Conservation (phyloP, 805 yeast genomes). For the Cyberlindnera xishuangbannaensis region DNA sequence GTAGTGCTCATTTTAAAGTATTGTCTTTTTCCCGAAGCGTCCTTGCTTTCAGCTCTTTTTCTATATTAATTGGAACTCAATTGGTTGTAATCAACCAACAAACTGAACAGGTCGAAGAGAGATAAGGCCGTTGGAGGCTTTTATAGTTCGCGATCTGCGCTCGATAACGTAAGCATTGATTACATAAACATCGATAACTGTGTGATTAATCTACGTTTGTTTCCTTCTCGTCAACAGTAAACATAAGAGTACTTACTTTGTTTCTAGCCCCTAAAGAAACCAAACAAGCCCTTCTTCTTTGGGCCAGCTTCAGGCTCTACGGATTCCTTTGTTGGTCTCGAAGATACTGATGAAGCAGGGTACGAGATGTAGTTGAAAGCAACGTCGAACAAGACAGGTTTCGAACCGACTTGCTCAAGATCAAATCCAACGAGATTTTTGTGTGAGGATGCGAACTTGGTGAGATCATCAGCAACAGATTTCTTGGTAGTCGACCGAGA, state of each 20-base stretch:
- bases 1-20: conserved; percentile 1
- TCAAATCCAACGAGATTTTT: conserved; percentile 26
- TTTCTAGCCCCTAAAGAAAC: conserved; percentile 65
- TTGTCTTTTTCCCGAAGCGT: too few relatives aligned
- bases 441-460: conserved; percentile 19
- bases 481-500: conserved; percentile 31
- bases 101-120: too few relatives aligned
- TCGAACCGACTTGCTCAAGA: conserved; percentile 56
- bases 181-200: too few relatives aligned
- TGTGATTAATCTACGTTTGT: too few relatives aligned
- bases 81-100: too few relatives aligned
- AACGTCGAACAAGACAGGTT: conserved; percentile 88
- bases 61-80: too few relatives aligned
- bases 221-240: too few relatives aligned
- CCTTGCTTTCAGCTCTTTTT: too few relatives aligned
- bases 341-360: conserved; percentile 8
- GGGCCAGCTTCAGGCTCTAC: conserved; percentile 4
- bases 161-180: too few relatives aligned
- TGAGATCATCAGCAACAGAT: conserved; percentile 20
- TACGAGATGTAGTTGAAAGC: conserved; percentile 78
- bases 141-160: too few relatives aligned
- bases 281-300: conserved; percentile 66
- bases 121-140: too few relatives aligned
- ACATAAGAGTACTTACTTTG: too few relatives aligned
- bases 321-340: conserved; percentile 9